phyloP scores from a whole-genome alignment of 371 early-diverging fungal genomes.

The Apophysomyces variabilis region DNA sequence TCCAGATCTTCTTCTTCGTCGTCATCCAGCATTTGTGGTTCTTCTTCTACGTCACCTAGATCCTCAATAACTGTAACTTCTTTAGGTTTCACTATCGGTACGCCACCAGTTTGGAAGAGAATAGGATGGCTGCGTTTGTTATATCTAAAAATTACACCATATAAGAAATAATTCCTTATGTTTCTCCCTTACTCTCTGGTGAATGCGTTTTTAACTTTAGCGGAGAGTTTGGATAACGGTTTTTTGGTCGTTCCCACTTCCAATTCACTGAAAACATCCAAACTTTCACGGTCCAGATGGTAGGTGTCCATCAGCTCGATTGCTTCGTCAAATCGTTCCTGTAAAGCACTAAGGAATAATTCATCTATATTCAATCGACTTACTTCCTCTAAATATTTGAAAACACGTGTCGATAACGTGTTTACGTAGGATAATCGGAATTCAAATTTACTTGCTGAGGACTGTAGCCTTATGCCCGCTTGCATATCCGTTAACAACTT shows the following conservation, averaged over 20 bases:
- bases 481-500: conserved; percentile 84
- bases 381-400: conserved; percentile 65
- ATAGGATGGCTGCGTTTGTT: not conserved
- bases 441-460: conserved; percentile 87
- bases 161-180: conserved; percentile 9
- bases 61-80: not conserved
- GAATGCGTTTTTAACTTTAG: conserved; percentile 80
- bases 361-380: conserved; percentile 21
- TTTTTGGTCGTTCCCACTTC: conserved; percentile 43
- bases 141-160: conserved; percentile 1
- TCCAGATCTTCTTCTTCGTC: conserved; percentile 1
- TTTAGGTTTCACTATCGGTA: not conserved
- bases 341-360: conserved; percentile 10
- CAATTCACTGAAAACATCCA: conserved; percentile 84
- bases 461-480: conserved; percentile 78
- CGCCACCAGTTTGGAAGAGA: not conserved
- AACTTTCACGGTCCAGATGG: conserved; percentile 87
- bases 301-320: conserved; percentile 90
- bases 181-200: conserved; percentile 68
- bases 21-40: not conserved
- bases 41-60: not conserved
- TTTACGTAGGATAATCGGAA: conserved; percentile 87
- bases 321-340: conserved; percentile 72
- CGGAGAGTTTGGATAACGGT: conserved; percentile 62
- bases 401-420: conserved; percentile 67